These are phyloP conservation scores for Trypanosoma mega DNA, from an alignment of 208 protist genomes.

Conservation along the genomic window DNA sequence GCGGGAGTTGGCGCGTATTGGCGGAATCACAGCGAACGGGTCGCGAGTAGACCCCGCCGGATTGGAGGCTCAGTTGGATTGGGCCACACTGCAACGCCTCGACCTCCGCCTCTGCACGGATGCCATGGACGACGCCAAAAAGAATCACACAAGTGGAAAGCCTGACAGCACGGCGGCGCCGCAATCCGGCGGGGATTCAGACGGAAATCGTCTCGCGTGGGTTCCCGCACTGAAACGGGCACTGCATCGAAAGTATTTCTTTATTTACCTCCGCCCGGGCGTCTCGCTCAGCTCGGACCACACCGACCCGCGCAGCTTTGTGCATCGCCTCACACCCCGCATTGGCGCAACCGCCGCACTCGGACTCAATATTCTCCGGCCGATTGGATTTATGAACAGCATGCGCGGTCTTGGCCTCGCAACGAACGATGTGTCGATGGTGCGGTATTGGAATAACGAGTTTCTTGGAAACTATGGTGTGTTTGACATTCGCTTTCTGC, in stretches of 20 bases:
- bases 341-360: constrained; percentile 41
- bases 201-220: constrained; percentile 28
- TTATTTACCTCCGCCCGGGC: constrained; percentile 55
- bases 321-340: constrained; percentile 61
- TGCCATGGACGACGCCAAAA: constrained; percentile 14
- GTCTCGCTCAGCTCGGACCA: constrained; percentile 77
- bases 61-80: constrained; percentile 76
- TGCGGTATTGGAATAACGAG: constrained; percentile 91
- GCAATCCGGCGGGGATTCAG: too few relatives aligned
- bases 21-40: constrained; percentile 59
- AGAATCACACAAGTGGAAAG: too few relatives aligned
- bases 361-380: constrained; percentile 79
- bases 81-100: constrained; percentile 64
- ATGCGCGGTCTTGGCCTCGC: constrained; percentile 75
- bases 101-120: constrained; percentile 70
- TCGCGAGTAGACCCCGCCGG: constrained; percentile 43
- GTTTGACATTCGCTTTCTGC: constrained; percentile 78
- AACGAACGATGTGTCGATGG: constrained; percentile 83
- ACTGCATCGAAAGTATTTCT: constrained; percentile 75
- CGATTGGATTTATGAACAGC: constrained; percentile 74
- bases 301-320: constrained; percentile 79
- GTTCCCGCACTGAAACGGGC: constrained; percentile 84
- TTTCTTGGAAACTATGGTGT: constrained; percentile 83
- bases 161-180: too few relatives aligned
- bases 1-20: constrained; percentile 35